Evolutionary conservation across 805 yeast genomes (phyloP), one percentile per base, ranked within the genome.

Genomic region (Metschnikowia colocasiae): DNA sequence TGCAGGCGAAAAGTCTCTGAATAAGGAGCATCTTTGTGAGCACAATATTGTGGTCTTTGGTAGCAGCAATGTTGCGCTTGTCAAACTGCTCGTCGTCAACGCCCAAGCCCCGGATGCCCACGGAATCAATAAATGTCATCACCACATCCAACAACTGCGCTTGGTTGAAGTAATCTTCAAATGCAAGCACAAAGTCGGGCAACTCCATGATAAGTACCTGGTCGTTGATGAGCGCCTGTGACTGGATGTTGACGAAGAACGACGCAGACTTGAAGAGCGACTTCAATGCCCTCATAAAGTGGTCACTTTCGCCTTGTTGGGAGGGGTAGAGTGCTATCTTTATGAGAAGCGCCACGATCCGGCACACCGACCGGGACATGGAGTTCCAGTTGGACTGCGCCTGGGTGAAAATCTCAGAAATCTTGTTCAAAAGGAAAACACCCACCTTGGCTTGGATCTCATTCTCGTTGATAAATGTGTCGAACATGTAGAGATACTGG

Each of bases 151-250:
- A 66, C 25, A 80, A 58, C 10, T 67, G 72, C 3, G 56, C 54
- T 40, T 68, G 74, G 36, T 68, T 66, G 46, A 75, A 64, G 22
- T 72, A 59, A 0, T 59, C 59, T 49, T 69, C 65, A 41, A 82
- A 66, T 3, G 74, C 63, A 34, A 82, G 57, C 59, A 82, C 78
- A 22, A 78, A 64, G 56, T 83, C 87, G 48, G 82, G 67, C 20
- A 77, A 74, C 47, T 83, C 86, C 50, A 86, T 61, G 25, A 87
- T 63, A 29, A 78, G 64, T n/a, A 80, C 67, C 62, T 86, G 94
- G 59, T 83, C 91, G 25, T 76, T 72, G 32, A 80, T 67, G 44
- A 82, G 68, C 1, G 72, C 58, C 2, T 73, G 76, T 22, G 77
- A 71, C 22, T 72, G 71, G 22, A 78, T 59, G 0, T 74, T 59